Evolutionary conservation across 2,329 filamentous ascomycete genomes (phyloP), one percentile per base, ranked within the genome.

Genomic region (Hypocreales sp.): DNA sequence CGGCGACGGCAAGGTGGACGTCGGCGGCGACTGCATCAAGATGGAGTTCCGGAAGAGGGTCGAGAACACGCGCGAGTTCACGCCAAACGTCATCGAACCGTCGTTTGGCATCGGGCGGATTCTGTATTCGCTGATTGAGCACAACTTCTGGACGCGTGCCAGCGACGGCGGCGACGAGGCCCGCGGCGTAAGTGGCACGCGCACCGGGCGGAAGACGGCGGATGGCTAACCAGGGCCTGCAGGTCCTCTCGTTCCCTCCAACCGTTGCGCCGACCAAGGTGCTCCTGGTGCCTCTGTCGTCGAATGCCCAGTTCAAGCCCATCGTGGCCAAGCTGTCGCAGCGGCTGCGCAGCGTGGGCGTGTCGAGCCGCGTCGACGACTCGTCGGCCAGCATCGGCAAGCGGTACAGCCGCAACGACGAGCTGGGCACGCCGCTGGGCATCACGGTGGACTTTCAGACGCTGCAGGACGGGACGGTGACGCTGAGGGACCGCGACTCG

Each of bases 31-130:
- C 34, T 65, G 92, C 26, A 63, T 98, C 47, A 71, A 64, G 32
- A 83, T 95, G 41, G 80, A 86, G 59, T 84, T 80, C 59, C 72
- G 76, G 41, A 92, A 78, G 40, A 67, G 83, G 36, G 68, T 74
- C 4, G 82, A 93, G 54, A 78, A 92, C 49, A 72, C 76, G 32
- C 72, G 90, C 43, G 86, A 94, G 51, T 98, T 82, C 60, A 92
- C 79, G 1, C 87, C 87, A 33, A 94, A 94, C 48, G 84, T 92
- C 25, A 92, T 95, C 41, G 90, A 98, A 60, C 90, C 87, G 2
- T 95, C 87, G 1, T 98, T 95, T 45, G 87, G 87, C 63, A 92
- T 95, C 46, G 90, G 87, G 33, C 74, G 87, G 42, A 94, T 95
- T 36, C 62, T 95, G 32, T 95, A 93, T 62, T 76, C 79, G 34